phyloP scores from a whole-genome alignment of 2,329 filamentous ascomycete species.

The Pseudocercospora cruenta region DNA sequence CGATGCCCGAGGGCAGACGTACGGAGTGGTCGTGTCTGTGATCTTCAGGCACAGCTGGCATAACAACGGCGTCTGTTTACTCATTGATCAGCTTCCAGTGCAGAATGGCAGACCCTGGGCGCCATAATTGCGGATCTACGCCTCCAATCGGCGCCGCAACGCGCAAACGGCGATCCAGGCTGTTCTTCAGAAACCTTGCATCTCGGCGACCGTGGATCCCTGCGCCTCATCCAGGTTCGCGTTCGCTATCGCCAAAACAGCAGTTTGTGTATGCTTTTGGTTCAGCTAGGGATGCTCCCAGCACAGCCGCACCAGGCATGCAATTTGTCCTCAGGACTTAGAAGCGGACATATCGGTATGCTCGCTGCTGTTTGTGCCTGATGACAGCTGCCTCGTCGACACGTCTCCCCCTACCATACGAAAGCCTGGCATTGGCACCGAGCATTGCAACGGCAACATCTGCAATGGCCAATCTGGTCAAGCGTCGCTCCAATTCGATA shows the following conservation, averaged over 20 bases:
- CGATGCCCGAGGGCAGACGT: neutral
- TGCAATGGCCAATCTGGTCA: slow-evolving; percentile 17
- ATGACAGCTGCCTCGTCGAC: neutral
- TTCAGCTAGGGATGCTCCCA: neutral
- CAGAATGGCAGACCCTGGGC: neutral
- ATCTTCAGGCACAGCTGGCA: neutral
- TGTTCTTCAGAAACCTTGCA: neutral
- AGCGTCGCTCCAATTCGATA: slow-evolving; percentile 17
- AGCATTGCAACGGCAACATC: neutral
- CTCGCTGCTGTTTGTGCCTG: neutral
- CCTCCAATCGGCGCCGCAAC: neutral
- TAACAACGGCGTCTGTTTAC: neutral
- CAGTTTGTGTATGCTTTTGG: neutral
- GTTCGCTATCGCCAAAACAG: slow-evolving; percentile 3
- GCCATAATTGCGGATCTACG: neutral
- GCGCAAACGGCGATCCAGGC: neutral
- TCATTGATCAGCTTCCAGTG: neutral
- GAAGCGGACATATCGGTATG: neutral
- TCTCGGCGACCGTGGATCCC: neutral
- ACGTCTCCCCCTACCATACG: neutral
- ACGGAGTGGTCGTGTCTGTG: neutral
- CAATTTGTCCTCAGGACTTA: neutral
- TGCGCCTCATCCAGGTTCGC: neutral
- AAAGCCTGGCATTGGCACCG: neutral
- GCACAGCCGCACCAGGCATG: slow-evolving; percentile 4